Percentiles rank a stretch among this genome's conserved stretches.
These are phyloP conservation scores for Geosiphon pyriformis DNA, from an alignment of 192 early-diverging fungal genomes.

Conservation along the genomic window DNA sequence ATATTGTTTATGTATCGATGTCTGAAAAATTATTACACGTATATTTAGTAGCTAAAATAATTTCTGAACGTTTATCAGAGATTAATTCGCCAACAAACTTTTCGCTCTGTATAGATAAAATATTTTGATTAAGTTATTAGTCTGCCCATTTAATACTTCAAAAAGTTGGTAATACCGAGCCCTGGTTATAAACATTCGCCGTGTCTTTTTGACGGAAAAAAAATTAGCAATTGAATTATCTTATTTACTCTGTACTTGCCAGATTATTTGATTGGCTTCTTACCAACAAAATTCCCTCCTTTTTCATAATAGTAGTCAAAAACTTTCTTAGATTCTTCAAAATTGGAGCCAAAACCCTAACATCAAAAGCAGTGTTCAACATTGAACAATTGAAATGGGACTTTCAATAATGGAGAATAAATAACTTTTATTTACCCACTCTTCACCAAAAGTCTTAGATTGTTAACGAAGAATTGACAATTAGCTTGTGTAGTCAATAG, in stretches of 20 bases:
- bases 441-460: no score
- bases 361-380: no score
- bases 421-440: no score
- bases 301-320: constrained; percentile 30
- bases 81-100: constrained; percentile 40
- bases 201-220: not conserved
- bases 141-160: not conserved
- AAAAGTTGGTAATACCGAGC: not conserved
- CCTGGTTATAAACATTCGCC: not conserved
- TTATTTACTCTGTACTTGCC: not conserved
- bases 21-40: constrained; percentile 6
- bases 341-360: constrained; percentile 37
- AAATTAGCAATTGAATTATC: no score
- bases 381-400: no score
- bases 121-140: not conserved
- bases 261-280: not conserved
- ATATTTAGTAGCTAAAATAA: constrained; percentile 47
- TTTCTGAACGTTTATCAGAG: constrained; percentile 36
- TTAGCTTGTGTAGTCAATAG: no score
- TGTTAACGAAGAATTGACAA: no score
- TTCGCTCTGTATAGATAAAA: constrained; percentile 29
- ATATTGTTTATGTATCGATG: not conserved
- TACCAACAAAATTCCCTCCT: constrained; percentile 36
- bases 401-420: no score
- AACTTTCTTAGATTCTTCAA: constrained; percentile 31